phyloP scores from a whole-genome alignment of 345 rosid genomes.

The Ceriops tagal region DNA sequence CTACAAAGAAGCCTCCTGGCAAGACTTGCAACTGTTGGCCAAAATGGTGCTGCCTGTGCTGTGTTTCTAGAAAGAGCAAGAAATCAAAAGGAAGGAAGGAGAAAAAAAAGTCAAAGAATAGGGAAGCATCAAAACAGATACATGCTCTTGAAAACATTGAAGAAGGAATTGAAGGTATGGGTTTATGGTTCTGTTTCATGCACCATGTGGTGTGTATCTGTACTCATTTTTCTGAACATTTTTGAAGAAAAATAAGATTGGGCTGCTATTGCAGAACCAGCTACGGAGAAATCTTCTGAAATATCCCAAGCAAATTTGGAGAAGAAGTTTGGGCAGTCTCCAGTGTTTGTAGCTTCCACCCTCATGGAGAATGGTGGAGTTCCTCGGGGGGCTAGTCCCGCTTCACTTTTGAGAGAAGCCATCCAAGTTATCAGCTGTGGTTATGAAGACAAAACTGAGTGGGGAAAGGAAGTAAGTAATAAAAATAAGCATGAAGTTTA shows the following conservation, averaged over 20 bases:
- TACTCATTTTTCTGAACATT: neutral
- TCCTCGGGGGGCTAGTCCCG: constrained; percentile 64
- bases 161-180: constrained; percentile 60
- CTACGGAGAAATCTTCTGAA: constrained; percentile 50
- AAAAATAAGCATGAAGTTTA: neutral
- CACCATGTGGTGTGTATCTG: neutral
- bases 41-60: constrained; percentile 77
- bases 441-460: constrained; percentile 96
- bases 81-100: constrained; percentile 56
- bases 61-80: constrained; percentile 72
- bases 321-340: constrained; percentile 95
- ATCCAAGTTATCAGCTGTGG: constrained; percentile 98
- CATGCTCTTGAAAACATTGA: constrained; percentile 85
- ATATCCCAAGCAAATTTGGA: constrained; percentile 59
- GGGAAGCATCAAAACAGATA: constrained; percentile 86
- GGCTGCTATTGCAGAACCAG: constrained; percentile 36
- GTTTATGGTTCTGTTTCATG: constrained; percentile 1
- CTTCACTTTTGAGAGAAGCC: constrained; percentile 77
- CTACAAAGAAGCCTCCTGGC: constrained; percentile 81
- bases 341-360: constrained; percentile 77
- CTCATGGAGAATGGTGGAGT: constrained; percentile 77
- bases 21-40: constrained; percentile 97
- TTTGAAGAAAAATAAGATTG: neutral
- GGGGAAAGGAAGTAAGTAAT: constrained; percentile 93
- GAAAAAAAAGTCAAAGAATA: constrained; percentile 56